Conservation (phyloP, 495 filamentous ascomycete species). For the Tricharina praecox region DNA sequence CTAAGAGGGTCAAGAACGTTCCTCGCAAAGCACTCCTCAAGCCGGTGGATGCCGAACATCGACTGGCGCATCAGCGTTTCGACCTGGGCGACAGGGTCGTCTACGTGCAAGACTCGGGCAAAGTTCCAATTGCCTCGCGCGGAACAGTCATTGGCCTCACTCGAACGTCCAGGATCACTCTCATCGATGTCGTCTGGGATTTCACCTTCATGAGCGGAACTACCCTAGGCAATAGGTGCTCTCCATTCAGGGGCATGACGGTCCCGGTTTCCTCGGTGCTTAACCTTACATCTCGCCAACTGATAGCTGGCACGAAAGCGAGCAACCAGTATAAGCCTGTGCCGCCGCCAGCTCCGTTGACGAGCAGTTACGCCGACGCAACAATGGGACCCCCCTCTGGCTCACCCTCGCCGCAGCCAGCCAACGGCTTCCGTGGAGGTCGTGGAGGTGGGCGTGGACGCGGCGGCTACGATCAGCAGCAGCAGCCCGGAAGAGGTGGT, state of each 20-base stretch:
- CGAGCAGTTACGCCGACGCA: constrained; percentile 1
- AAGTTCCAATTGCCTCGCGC: constrained; percentile 79
- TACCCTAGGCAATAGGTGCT: constrained; percentile 70
- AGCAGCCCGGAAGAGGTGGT: constrained; percentile 24
- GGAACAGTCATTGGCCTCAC: constrained; percentile 90
- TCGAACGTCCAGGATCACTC: constrained; percentile 55
- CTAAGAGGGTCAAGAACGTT: constrained; percentile 49
- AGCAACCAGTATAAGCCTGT: constrained; percentile 30
- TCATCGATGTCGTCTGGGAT: constrained; percentile 90
- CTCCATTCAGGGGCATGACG: constrained; percentile 90
- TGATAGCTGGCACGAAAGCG: constrained; percentile 58
- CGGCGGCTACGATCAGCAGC: constrained; percentile 28
- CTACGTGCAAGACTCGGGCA: constrained; percentile 81
- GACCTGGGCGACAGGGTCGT: constrained; percentile 75
- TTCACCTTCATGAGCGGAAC: constrained; percentile 91
- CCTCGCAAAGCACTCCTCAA: constrained; percentile 77
- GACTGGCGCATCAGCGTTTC: constrained; percentile 72
- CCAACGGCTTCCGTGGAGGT: constrained; percentile 33
- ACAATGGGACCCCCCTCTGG: not conserved
- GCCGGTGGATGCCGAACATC: constrained; percentile 79
- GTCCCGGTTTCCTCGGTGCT: constrained; percentile 68
- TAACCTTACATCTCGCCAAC: constrained; percentile 67
- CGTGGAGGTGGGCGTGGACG: constrained; percentile 31
- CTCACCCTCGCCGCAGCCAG: not conserved
- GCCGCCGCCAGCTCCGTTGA: constrained; percentile 43